Conservation (phyloP, 139 green algal genomes). For the Yamagishiella unicocca region DNA sequence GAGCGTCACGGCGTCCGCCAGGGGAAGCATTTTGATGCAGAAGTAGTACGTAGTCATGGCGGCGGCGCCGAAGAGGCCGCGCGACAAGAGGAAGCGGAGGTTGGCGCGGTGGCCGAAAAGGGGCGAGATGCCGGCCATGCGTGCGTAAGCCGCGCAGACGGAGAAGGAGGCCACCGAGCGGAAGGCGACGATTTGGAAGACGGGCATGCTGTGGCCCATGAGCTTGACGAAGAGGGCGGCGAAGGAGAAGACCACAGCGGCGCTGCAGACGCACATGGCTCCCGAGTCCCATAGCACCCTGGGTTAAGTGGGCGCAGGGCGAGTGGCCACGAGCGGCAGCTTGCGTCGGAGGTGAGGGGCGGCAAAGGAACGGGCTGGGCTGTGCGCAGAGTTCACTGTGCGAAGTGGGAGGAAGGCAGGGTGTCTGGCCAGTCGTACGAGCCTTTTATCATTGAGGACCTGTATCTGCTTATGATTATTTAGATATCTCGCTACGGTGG, state of each 20-base stretch:
- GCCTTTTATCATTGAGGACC: too few species aligned
- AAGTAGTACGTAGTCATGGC: constrained; percentile 53
- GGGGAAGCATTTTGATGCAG: constrained; percentile 29
- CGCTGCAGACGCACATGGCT: background rate
- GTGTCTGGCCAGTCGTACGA: too few species aligned
- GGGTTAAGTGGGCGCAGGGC: too few species aligned
- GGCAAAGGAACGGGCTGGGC: too few species aligned
- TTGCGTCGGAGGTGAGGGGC: too few species aligned
- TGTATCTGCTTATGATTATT: too few species aligned
- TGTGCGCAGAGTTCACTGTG: too few species aligned
- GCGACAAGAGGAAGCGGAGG: constrained; percentile 30
- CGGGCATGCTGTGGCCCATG: background rate
- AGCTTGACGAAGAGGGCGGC: constrained; percentile 46
- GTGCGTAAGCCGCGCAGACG: constrained; percentile 1
- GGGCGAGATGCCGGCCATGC: constrained; percentile 17
- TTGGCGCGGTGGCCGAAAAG: constrained; percentile 50
- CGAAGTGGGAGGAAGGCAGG: too few species aligned
- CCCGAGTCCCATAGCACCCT: constrained; percentile 44
- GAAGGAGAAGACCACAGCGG: constrained; percentile 12
- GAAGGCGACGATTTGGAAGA: constrained; percentile 41
- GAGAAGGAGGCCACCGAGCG: constrained; percentile 1
- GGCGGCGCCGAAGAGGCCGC: constrained; percentile 46
- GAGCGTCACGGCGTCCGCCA: constrained; percentile 49
- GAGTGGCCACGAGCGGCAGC: too few species aligned
- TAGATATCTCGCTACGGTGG: too few species aligned